Percentiles rank a stretch among this genome's conserved stretches.
Conservation (phyloP, 2,329 filamentous ascomycete species). For the Fusarium floridanum region DNA sequence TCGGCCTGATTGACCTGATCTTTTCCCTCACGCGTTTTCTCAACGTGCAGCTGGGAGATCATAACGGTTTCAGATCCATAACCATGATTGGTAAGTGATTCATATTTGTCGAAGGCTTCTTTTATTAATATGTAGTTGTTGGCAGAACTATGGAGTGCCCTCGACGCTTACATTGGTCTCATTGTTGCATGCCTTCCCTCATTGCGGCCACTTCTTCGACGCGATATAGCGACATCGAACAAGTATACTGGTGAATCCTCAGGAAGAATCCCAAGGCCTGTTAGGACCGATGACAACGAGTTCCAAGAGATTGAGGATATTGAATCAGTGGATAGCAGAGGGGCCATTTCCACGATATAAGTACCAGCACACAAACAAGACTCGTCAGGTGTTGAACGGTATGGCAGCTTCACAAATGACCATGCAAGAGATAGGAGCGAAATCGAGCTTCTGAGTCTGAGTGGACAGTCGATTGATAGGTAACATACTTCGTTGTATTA, state of each 20-base stretch:
- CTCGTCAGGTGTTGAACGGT: not conserved
- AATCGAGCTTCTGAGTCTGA: not conserved
- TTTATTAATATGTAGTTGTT: not conserved
- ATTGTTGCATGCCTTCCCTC: conserved; percentile 32
- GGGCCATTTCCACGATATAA: not conserved
- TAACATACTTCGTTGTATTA: not conserved
- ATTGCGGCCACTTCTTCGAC: conserved; percentile 24
- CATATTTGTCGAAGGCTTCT: not conserved
- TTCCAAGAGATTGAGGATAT: conserved; percentile 27
- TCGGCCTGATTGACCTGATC: conserved; percentile 29
- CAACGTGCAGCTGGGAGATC: conserved; percentile 23
- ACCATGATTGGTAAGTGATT: conserved; percentile 3
- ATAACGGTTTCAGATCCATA: conserved; percentile 23
- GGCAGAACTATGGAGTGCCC: conserved; percentile 35
- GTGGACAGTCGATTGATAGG: not conserved
- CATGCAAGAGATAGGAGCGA: not conserved
- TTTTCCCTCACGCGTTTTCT: conserved; percentile 35
- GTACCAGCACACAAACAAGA: not conserved
- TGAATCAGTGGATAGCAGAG: conserved; percentile 7
- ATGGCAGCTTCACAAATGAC: not conserved
- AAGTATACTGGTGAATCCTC: conserved; percentile 23
- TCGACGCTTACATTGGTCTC: conserved; percentile 35
- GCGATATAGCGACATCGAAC: not conserved
- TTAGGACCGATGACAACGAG: conserved; percentile 19
- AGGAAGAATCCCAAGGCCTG: conserved; percentile 20